phyloP scores from a whole-genome alignment of 768 basidiomycete species.

The Collybiopsis luxurians region DNA sequence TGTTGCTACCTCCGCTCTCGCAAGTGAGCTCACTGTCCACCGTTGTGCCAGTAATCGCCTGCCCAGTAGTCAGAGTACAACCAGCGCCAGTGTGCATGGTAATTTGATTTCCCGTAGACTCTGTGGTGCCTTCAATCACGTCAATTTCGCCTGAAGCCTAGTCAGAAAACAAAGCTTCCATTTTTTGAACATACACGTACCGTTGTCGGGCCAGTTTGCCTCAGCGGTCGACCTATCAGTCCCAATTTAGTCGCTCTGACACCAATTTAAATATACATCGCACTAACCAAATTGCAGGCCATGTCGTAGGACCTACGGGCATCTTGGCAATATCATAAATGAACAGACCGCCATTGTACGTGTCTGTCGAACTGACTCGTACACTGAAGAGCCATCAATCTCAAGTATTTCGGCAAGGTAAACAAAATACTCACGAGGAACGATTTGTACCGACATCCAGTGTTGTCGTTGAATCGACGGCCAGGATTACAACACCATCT shows the following conservation, averaged over 20 bases:
- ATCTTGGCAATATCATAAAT: constrained; percentile 49
- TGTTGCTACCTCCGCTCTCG: constrained; percentile 17
- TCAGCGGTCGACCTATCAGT: constrained; percentile 17
- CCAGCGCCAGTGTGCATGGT: constrained; percentile 41
- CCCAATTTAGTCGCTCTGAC: too few species aligned
- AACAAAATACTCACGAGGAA: background rate
- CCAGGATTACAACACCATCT: background rate
- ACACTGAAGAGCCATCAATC: constrained; percentile 30
- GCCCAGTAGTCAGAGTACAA: constrained; percentile 26
- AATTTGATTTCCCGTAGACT: constrained; percentile 40
- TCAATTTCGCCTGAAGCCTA: constrained; percentile 40
- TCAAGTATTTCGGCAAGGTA: background rate
- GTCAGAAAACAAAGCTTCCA: background rate
- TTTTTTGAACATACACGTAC: constrained; percentile 11
- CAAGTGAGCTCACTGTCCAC: constrained; percentile 21
- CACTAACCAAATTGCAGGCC: constrained; percentile 42
- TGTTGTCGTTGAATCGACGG: constrained; percentile 1
- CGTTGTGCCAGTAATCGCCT: constrained; percentile 17
- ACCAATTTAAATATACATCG: background rate
- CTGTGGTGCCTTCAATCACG: constrained; percentile 53
- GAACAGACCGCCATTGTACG: constrained; percentile 45
- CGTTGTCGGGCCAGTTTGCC: constrained; percentile 27
- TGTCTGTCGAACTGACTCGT: constrained; percentile 44
- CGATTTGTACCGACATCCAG: background rate
- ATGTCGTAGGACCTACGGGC: constrained; percentile 49